phyloP scores from a whole-genome alignment of 1,284 basidiomycete genomes.

The Somion occarium region DNA sequence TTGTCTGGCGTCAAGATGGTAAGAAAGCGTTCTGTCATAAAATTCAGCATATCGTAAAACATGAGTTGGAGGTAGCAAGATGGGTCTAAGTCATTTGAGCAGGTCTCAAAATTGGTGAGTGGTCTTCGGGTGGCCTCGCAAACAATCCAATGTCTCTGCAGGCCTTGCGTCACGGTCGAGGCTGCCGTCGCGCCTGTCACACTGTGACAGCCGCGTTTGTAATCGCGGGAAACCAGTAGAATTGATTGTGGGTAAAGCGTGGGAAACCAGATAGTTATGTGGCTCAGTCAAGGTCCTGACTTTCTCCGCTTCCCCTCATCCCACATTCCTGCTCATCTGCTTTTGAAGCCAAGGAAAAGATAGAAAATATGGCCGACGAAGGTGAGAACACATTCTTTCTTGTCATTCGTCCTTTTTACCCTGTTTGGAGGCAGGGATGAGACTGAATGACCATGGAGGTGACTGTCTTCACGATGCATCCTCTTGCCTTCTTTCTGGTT shows the following conservation, averaged over 20 bases:
- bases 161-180: neutral
- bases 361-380: conserved; percentile 2
- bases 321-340: neutral
- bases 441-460: conserved; percentile 1
- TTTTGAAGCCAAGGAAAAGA: neutral
- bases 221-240: neutral
- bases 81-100: neutral
- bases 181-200: neutral
- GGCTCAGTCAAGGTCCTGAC: neutral
- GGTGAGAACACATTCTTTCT: conserved; percentile 1
- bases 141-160: too few relatives aligned
- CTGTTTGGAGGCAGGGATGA: conserved; percentile 10
- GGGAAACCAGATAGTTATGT: neutral
- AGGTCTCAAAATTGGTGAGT: too few relatives aligned
- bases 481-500: conserved; percentile 15
- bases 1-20: neutral
- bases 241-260: neutral
- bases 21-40: neutral
- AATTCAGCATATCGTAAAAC: conserved; percentile 8
- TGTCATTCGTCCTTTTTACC: conserved; percentile 7
- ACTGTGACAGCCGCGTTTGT: neutral
- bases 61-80: neutral
- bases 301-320: too few relatives aligned
- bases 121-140: too few relatives aligned
- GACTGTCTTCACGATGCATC: conserved; percentile 9